A percentile compares a stretch with the other conserved stretches of the same genome.
Evolutionary conservation across 257 asterid genomes (phyloP).

Genomic region (Coffea eugenioides): DNA sequence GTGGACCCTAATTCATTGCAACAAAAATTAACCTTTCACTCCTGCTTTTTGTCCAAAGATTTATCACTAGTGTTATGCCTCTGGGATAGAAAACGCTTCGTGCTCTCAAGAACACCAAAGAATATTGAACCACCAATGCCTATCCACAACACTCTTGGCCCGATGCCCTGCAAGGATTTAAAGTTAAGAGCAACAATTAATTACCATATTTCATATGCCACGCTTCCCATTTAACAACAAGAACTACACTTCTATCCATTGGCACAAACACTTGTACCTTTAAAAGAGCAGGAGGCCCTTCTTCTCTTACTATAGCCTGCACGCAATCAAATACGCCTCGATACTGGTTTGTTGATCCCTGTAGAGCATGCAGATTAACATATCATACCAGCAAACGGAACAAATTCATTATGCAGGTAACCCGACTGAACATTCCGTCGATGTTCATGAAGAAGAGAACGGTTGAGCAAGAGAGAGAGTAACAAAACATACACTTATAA

Average conservation of each 20-base stretch:
- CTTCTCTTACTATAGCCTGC: conserved; percentile 79
- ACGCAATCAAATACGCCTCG: conserved; percentile 75
- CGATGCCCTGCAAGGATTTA: conserved; percentile 56
- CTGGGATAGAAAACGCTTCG: conserved; percentile 64
- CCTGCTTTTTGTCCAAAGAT: conserved; percentile 31
- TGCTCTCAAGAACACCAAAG: conserved; percentile 89
- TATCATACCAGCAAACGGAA: conserved; percentile 12
- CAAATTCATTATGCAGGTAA: conserved; percentile 8
- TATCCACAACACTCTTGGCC: conserved; percentile 98
- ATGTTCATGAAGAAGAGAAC: background rate
- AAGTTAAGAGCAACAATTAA: background rate
- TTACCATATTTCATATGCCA: background rate
- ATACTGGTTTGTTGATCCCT: conserved; percentile 90
- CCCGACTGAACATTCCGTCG: background rate
- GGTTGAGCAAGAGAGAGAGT: background rate
- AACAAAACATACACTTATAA: conserved; percentile 10
- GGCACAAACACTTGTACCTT: conserved; percentile 45
- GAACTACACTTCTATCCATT: background rate
- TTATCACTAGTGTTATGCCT: conserved; percentile 43
- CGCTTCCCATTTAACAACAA: conserved; percentile 1
- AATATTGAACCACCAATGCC: conserved; percentile 98
- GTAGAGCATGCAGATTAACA: conserved; percentile 23
- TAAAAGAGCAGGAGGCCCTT: conserved; percentile 78
- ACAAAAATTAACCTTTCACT: conserved; percentile 8
- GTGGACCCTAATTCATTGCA: background rate